These are phyloP conservation scores for Hyaloscypha bicolor DNA, from an alignment of 495 filamentous ascomycete genomes.

Conservation along the genomic window DNA sequence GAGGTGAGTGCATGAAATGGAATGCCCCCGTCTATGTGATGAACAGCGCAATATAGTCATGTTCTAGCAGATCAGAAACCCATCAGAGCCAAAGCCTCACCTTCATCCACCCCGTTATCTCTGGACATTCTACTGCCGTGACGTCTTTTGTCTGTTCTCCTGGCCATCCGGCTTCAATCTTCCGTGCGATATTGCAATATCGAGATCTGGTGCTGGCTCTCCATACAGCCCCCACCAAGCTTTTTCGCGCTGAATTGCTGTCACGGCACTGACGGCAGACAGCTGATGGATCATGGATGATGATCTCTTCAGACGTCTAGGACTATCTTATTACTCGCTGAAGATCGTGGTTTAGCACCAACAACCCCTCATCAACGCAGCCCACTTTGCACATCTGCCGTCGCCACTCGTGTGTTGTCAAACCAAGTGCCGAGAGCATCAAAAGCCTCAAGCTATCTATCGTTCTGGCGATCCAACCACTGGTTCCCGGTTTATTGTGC, in stretches of 20 bases:
- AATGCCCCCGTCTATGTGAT: background rate
- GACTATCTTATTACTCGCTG: slow-evolving; percentile 8
- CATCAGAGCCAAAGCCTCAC: background rate
- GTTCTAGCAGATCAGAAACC: background rate
- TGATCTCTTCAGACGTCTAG: background rate
- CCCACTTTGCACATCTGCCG: slow-evolving; percentile 24
- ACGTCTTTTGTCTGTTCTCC: background rate
- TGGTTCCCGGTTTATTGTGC: background rate
- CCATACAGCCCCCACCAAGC: background rate
- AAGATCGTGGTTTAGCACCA: slow-evolving; percentile 6
- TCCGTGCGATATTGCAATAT: slow-evolving; percentile 6
- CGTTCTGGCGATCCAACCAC: background rate
- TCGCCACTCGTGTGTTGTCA: slow-evolving; percentile 10
- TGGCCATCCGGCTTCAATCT: background rate
- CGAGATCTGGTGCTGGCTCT: background rate
- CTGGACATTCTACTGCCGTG: background rate
- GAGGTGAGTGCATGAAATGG: background rate
- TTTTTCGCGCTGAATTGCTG: background rate
- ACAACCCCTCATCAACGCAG: slow-evolving; percentile 9
- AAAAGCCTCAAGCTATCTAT: background rate
- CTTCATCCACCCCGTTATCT: background rate
- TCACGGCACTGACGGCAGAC: background rate
- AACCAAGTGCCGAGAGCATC: slow-evolving; percentile 24
- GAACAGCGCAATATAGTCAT: background rate
- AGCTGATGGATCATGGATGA: background rate